phyloP scores from a whole-genome alignment of 2,329 filamentous ascomycete species.

The Sclerotinia subarctica region DNA sequence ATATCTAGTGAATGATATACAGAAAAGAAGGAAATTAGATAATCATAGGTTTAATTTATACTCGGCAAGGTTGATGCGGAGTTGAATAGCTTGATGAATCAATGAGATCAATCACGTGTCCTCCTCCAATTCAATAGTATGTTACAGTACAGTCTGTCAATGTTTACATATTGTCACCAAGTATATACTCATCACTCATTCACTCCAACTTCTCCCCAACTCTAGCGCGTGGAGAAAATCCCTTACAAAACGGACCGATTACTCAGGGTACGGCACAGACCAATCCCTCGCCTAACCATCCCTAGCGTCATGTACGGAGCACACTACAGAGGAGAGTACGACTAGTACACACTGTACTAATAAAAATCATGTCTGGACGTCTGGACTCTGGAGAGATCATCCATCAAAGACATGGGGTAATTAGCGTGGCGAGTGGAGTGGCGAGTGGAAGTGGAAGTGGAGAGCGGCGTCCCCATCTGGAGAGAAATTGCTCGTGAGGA shows the following conservation, averaged over 20 bases:
- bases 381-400: conserved; percentile 5
- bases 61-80: too few relatives aligned
- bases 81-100: too few relatives aligned
- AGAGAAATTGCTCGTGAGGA: background rate
- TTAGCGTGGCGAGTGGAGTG: background rate
- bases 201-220: background rate
- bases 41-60: background rate
- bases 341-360: too few relatives aligned
- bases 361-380: background rate
- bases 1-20: background rate
- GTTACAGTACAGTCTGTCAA: too few relatives aligned
- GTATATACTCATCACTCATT: background rate
- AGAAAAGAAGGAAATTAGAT: background rate
- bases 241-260: conserved; percentile 19
- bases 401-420: conserved; percentile 17
- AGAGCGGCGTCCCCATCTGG: conserved; percentile 16
- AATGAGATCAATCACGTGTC: background rate
- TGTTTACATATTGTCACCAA: too few relatives aligned
- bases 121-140: background rate
- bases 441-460: background rate
- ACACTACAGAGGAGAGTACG: too few relatives aligned
- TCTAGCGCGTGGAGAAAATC: background rate
- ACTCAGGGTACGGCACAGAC: conserved; percentile 12
- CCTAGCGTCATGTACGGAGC: too few relatives aligned
- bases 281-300: background rate